Base-by-base conservation (phyloP, 257 asterid genomes). In the Asclepias syriaca region DNA sequence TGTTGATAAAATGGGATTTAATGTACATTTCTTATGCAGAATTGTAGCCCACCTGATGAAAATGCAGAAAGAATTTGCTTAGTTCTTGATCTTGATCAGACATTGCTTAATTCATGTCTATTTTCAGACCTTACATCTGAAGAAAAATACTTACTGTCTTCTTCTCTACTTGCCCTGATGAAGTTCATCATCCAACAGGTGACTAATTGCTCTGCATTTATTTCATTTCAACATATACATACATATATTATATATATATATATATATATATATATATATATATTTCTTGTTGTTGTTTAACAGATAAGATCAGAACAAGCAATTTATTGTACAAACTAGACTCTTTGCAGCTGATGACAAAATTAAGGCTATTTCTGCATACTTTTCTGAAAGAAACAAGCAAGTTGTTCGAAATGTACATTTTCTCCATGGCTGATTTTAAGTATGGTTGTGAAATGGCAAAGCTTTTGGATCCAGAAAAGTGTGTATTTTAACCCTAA, bases 371-470 rank as follows among this genome's bases (percentile, higher is more conserved):
- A 15, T 91, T 78, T 76, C 93, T 94, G 67, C 90, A 84, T 63
- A 80, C 86, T 16, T 94, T 94, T 75, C 78, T 94, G 73, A 85
- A 86, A 72, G 92, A 88, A 85, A 95, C 97, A 27, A 69, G 79
- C 60, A 40, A 81, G 12, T 71, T 91, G 80, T 94, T 91, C 45
- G 99, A 89, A 78, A 88, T 94, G 97, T 89, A 83, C 75, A 91
- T 94, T 74, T 94, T 89, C 78, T 91, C 99, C 16, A 91, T 91
- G 97, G 97, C 97, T 3, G 96, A 91, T 73, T 95, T 96, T 49
- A 85, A 88, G 11, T 94, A 91, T 84, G 97, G 97, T 12, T 53
- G 88, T 72, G 88, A 85, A 83, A 91, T 94, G 99, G 97, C 96
- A 65, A 75, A n/a, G 5, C 81, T 89, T 65, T 96, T 94, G 32